phyloP scores from a whole-genome alignment of 108 stramenopile species.

The Fragilariopsis cylindrus region DNA sequence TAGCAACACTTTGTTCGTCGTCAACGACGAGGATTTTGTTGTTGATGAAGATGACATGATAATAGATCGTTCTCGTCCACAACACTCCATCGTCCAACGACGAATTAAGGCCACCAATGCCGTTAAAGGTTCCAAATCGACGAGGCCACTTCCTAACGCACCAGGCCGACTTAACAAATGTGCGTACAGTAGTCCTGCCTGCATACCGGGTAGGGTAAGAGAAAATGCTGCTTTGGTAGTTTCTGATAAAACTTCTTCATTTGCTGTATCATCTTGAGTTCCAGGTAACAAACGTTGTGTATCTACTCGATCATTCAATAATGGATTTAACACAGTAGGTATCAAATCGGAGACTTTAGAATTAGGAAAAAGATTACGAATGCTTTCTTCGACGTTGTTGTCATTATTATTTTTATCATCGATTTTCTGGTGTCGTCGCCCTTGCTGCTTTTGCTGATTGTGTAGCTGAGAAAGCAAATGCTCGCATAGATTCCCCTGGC shows the following conservation, averaged over 20 bases:
- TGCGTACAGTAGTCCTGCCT: conserved; percentile 60
- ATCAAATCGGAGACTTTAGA: conserved; percentile 19
- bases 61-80: conserved; percentile 32
- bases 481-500: conserved; percentile 10
- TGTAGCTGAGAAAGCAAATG: conserved; percentile 2
- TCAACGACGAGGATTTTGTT: conserved; percentile 11
- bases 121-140: conserved; percentile 60
- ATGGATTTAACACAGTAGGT: conserved; percentile 11
- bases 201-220: conserved; percentile 44
- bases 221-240: conserved; percentile 29
- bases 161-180: conserved; percentile 55
- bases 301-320: conserved; percentile 57
- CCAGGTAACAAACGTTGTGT: conserved; percentile 44
- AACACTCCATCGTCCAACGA: conserved; percentile 67
- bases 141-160: conserved; percentile 68
- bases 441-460: not conserved
- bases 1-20: conserved; percentile 12
- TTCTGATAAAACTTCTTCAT: conserved; percentile 50
- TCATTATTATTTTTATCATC: not conserved
- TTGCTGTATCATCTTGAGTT: conserved; percentile 62
- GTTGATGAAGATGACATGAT: conserved; percentile 4
- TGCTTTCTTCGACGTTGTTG: conserved; percentile 1
- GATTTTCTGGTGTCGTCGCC: not conserved
- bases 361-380: conserved; percentile 17
- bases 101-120: conserved; percentile 58